Conservation (phyloP, 164 flowering plant genomes). For the Stephania cephalantha region DNA sequence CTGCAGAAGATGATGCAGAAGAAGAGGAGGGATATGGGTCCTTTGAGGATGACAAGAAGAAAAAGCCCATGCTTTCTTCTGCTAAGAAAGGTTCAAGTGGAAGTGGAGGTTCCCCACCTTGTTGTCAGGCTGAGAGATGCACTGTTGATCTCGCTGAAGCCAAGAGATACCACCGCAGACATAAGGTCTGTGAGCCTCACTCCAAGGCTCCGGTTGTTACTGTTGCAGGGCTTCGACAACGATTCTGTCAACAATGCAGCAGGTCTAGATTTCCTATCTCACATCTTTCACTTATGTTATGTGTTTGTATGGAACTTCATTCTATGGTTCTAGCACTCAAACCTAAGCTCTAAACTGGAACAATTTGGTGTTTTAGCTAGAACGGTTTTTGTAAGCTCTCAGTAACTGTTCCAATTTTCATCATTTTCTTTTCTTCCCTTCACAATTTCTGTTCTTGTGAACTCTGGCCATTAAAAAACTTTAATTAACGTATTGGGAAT, state of each 20-base stretch:
- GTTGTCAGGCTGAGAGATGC: slow-evolving; percentile 74
- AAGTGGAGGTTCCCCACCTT: slow-evolving; percentile 18
- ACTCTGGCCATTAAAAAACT: background rate
- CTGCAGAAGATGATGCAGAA: slow-evolving; percentile 28
- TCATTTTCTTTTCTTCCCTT: background rate
- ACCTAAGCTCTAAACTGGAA: background rate
- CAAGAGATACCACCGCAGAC: slow-evolving; percentile 62
- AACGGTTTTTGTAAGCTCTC: background rate
- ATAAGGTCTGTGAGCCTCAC: slow-evolving; percentile 74
- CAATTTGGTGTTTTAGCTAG: background rate
- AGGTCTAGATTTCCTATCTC: slow-evolving; percentile 41
- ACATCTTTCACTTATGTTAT: background rate
- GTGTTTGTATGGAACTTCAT: background rate
- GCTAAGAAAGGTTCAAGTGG: slow-evolving; percentile 12
- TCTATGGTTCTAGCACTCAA: background rate
- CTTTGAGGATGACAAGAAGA: slow-evolving; percentile 32
- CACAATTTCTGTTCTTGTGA: background rate
- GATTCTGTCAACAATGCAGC: slow-evolving; percentile 98
- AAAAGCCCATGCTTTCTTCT: slow-evolving; percentile 5
- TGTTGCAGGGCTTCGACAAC: slow-evolving; percentile 48
- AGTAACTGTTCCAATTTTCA: background rate
- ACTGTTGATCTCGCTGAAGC: slow-evolving; percentile 45
- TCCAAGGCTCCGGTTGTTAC: slow-evolving; percentile 61
- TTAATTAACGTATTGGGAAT: background rate
- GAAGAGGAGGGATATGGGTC: slow-evolving; percentile 29